Conservation (phyloP, 345 rosid species). For the Camelina laxa region DNA sequence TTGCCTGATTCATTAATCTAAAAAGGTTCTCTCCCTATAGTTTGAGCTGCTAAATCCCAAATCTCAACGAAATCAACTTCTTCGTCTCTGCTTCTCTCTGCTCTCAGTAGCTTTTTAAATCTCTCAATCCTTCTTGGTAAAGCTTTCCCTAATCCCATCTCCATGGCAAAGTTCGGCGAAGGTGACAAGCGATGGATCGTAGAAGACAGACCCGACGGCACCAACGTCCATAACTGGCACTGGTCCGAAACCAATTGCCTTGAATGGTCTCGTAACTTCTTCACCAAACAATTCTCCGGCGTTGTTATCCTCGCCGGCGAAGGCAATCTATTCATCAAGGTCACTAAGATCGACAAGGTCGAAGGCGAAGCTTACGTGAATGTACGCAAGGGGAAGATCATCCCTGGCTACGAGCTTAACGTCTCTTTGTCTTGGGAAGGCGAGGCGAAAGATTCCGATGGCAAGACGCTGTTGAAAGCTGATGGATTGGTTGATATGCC, state of each 20-base stretch:
- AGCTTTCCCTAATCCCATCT: not conserved
- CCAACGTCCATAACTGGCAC: constrained; percentile 99
- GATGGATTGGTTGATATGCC: constrained; percentile 90
- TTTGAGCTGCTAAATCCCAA: too few species aligned
- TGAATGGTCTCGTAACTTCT: constrained; percentile 76
- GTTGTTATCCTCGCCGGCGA: constrained; percentile 69
- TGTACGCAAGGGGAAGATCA: constrained; percentile 87
- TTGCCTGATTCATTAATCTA: too few species aligned
- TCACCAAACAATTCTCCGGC: constrained; percentile 60
- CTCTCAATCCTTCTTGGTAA: not conserved
- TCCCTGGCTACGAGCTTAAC: constrained; percentile 89
- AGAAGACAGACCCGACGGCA: constrained; percentile 91
- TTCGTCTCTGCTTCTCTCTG: not conserved
- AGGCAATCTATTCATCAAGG: constrained; percentile 60
- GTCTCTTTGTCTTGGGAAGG: constrained; percentile 85
- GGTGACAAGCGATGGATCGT: constrained; percentile 99
- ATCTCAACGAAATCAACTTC: too few species aligned
- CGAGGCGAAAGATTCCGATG: constrained; percentile 77
- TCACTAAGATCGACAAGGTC: constrained; percentile 68
- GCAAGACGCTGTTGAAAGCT: constrained; percentile 57
- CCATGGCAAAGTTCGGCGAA: constrained; percentile 94
- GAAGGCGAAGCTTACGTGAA: constrained; percentile 98
- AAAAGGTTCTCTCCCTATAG: too few species aligned
- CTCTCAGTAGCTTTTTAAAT: constrained; percentile 9
- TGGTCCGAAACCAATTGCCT: constrained; percentile 96